A percentile compares a stretch with the other conserved stretches of the same genome.
Evolutionary conservation across 768 basidiomycete genomes (phyloP).

Genomic region (Boletus reticulatus): DNA sequence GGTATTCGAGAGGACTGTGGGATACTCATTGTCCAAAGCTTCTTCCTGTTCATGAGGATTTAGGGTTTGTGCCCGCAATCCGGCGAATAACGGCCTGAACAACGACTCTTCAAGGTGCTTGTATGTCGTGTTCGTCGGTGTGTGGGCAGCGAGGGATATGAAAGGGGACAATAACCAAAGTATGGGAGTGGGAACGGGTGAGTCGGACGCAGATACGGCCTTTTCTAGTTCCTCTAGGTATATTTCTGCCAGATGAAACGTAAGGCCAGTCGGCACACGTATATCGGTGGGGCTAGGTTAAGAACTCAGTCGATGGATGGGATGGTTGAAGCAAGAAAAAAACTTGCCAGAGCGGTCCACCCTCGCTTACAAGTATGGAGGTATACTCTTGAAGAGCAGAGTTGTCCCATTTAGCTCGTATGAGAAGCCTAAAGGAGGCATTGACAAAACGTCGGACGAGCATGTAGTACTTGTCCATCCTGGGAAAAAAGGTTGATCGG

Average conservation of each 20-base stretch:
- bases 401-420: slow-evolving; percentile 66
- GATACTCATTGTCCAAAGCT: slow-evolving; percentile 32
- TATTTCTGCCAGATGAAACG: slow-evolving; percentile 86
- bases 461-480: slow-evolving; percentile 98
- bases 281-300: slow-evolving; percentile 59
- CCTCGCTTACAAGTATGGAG: slow-evolving; percentile 56
- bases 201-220: slow-evolving; percentile 35
- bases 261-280: slow-evolving; percentile 73
- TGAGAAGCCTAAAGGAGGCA: slow-evolving; percentile 78
- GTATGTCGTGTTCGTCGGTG: slow-evolving; percentile 61
- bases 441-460: slow-evolving; percentile 87
- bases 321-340: background rate
- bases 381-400: slow-evolving; percentile 59
- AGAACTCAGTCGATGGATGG: slow-evolving; percentile 3
- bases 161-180: slow-evolving; percentile 66
- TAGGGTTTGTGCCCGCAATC: slow-evolving; percentile 41
- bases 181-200: slow-evolving; percentile 45
- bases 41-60: slow-evolving; percentile 49
- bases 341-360: slow-evolving; percentile 83
- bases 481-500: slow-evolving; percentile 30
- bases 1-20: slow-evolving; percentile 50
- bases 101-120: slow-evolving; percentile 69
- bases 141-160: slow-evolving; percentile 65
- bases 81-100: slow-evolving; percentile 65
- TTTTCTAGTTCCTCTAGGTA: slow-evolving; percentile 89